Conservation (phyloP, 2,329 filamentous ascomycete genomes). For the Akanthomyces uredinophilus region DNA sequence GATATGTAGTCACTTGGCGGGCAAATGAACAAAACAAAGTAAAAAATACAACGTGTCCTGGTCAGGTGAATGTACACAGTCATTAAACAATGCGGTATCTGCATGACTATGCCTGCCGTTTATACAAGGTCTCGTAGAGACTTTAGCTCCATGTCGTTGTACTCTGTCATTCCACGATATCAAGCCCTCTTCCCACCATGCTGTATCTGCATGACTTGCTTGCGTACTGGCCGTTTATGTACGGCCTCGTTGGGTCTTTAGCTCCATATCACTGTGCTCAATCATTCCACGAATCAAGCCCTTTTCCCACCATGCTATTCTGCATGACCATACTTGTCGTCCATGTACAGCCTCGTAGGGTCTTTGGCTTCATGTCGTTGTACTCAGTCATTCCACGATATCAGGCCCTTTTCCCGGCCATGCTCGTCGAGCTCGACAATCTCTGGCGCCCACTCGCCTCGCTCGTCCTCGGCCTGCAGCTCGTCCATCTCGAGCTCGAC, state of each 20-base stretch:
- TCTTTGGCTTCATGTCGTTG: no score
- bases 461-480: conserved; percentile 49
- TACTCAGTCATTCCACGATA: conserved; percentile 45
- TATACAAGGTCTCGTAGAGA: neutral
- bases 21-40: conserved; percentile 13
- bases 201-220: no score
- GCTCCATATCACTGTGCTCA: no score
- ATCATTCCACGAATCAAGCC: conserved; percentile 38
- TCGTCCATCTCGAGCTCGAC: conserved; percentile 44
- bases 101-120: neutral
- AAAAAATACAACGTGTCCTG: neutral
- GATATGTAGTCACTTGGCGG: conserved; percentile 8
- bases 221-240: no score
- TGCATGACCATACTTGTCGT: no score
- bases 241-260: no score
- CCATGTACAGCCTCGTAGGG: no score
- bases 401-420: conserved; percentile 46
- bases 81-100: neutral
- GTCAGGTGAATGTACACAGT: neutral
- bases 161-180: no score
- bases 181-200: no score
- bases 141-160: no score
- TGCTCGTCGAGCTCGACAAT: conserved; percentile 48
- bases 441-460: conserved; percentile 48
- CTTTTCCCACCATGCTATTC: no score